Evolutionary conservation across 2,329 filamentous ascomycete genomes (phyloP).

Genomic region (Aspergillus alliaceus): DNA sequence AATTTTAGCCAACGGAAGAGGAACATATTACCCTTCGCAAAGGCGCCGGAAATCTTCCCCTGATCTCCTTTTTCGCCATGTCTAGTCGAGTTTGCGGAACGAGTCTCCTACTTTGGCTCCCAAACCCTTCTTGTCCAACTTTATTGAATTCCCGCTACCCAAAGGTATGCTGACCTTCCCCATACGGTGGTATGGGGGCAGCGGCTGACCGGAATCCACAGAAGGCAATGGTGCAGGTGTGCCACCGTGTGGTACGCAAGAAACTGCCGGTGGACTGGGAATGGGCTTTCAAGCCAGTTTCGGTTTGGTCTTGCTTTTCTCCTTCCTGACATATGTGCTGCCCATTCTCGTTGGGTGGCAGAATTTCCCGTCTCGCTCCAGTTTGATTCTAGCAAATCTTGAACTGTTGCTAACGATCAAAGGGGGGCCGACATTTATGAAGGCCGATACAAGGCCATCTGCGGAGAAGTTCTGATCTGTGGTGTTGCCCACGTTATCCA

Average conservation of each 20-base stretch:
- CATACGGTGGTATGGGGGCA: rapidly evolving
- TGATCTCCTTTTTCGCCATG: constrained; percentile 59
- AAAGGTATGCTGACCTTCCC: constrained; percentile 34
- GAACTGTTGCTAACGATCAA: neutral
- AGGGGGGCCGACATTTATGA: constrained; percentile 27
- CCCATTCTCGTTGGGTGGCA: constrained; percentile 47
- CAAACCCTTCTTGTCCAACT: constrained; percentile 61
- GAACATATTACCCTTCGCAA: constrained; percentile 48
- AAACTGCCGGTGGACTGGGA: constrained; percentile 60
- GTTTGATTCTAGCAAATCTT: too few relatives aligned
- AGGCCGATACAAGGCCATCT: constrained; percentile 35
- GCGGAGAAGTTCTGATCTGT: constrained; percentile 39
- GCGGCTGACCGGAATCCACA: neutral
- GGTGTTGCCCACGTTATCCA: constrained; percentile 36
- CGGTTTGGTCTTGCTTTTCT: constrained; percentile 50
- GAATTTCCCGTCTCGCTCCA: too few relatives aligned
- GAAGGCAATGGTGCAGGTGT: constrained; percentile 44
- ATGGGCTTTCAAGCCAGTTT: constrained; percentile 58
- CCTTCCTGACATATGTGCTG: constrained; percentile 58
- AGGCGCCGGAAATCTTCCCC: constrained; percentile 53
- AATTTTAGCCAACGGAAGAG: constrained; percentile 45
- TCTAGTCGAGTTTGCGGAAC: constrained; percentile 60
- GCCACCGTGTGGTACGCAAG: constrained; percentile 32
- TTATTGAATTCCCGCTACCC: constrained; percentile 61
- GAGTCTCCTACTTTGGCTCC: constrained; percentile 61